Conservation (phyloP, 495 filamentous ascomycete species). For the Cenococcum geophilum region DNA sequence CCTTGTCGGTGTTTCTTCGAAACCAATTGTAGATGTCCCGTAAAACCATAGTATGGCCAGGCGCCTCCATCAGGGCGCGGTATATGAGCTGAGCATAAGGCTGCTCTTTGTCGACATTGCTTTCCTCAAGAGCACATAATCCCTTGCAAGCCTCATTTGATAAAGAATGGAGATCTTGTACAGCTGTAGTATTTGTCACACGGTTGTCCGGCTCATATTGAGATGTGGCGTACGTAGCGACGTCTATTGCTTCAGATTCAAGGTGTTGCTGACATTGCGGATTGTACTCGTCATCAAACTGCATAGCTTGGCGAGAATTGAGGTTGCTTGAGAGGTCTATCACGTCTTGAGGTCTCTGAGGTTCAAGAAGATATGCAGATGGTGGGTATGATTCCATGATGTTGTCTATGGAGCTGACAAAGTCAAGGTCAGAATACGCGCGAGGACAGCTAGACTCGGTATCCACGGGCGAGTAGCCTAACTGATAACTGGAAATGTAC, state of each 20-base stretch:
- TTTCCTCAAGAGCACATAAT: slow-evolving; percentile 28
- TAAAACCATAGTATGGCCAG: slow-evolving; percentile 63
- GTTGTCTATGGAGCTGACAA: slow-evolving; percentile 10
- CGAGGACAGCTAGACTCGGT: slow-evolving; percentile 20
- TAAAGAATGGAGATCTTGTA: slow-evolving; percentile 6
- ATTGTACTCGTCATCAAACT: slow-evolving; percentile 15
- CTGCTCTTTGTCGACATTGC: slow-evolving; percentile 36
- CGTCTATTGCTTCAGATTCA: slow-evolving; percentile 12
- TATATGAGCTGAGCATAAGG: slow-evolving; percentile 86
- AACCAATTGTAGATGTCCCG: slow-evolving; percentile 93
- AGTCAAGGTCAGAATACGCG: slow-evolving; percentile 17
- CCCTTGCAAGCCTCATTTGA: slow-evolving; percentile 9
- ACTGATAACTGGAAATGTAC: slow-evolving; percentile 16
- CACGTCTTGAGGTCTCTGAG: slow-evolving; percentile 17
- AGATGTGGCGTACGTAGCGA: not conserved
- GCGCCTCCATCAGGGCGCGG: slow-evolving; percentile 60
- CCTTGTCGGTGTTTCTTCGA: slow-evolving; percentile 69
- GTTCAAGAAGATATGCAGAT: slow-evolving; percentile 23
- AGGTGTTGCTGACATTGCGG: not conserved
- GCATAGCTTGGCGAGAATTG: slow-evolving; percentile 4
- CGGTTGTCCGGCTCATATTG: not conserved
- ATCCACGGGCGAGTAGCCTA: slow-evolving; percentile 13
- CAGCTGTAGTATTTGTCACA: slow-evolving; percentile 7
- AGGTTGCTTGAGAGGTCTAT: slow-evolving; percentile 12
- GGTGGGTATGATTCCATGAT: slow-evolving; percentile 24